A percentile compares a stretch with the other conserved stretches of the same genome.
Conservation (phyloP, 495 filamentous ascomycete genomes). For the Aspergillus avenaceus region DNA sequence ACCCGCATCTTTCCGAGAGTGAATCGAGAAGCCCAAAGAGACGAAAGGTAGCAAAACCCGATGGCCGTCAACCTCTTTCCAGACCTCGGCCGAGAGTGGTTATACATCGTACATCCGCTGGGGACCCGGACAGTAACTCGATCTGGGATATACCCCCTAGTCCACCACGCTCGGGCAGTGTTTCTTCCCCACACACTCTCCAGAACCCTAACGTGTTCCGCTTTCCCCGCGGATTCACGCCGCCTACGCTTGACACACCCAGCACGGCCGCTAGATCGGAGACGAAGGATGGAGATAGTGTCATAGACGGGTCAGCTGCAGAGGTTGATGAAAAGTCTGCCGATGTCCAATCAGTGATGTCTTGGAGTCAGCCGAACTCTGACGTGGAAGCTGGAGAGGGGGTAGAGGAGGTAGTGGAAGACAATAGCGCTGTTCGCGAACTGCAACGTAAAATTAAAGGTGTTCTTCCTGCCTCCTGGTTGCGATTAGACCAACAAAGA, state of each 20-base stretch:
- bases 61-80: conserved; percentile 6
- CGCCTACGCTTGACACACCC: conserved; percentile 29
- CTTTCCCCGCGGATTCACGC: conserved; percentile 36
- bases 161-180: conserved; percentile 36
- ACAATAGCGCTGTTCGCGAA: conserved; percentile 30
- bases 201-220: conserved; percentile 28
- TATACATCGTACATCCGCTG: conserved; percentile 16
- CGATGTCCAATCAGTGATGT: conserved; percentile 19
- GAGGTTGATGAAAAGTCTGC: conserved; percentile 14
- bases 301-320: conserved; percentile 10
- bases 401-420: conserved; percentile 6
- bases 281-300: conserved; percentile 1
- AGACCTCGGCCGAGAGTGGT: conserved; percentile 21
- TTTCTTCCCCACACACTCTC: conserved; percentile 19
- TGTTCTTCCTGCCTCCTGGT: conserved; percentile 87
- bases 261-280: conserved; percentile 20
- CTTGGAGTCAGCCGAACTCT: conserved; percentile 11
- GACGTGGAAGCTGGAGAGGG: conserved; percentile 6
- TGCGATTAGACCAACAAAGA: conserved; percentile 62
- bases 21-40: conserved; percentile 23
- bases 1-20: conserved; percentile 4
- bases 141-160: conserved; percentile 35
- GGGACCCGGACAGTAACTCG: conserved; percentile 5
- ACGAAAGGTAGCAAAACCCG: conserved; percentile 27
- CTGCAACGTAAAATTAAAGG: conserved; percentile 64